phyloP scores from a whole-genome alignment of 345 rosid species.

The Eucalyptus guilfoylei region DNA sequence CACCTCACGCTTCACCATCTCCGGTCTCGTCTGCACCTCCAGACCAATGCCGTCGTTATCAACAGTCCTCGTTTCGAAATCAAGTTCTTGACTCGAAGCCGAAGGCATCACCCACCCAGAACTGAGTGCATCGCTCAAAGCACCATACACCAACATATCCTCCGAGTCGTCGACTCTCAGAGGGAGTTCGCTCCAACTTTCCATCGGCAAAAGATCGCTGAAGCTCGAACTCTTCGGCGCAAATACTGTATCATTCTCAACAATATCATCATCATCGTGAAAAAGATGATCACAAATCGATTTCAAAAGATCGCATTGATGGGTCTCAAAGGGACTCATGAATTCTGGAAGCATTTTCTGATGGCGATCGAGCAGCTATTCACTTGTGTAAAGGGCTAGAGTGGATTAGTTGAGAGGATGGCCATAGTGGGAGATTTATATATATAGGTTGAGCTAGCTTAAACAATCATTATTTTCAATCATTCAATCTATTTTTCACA shows the following conservation, averaged over 20 bases:
- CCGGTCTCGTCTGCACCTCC: not conserved
- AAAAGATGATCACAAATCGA: not conserved
- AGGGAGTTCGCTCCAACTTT: slow-evolving; percentile 28
- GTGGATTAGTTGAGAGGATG: too few relatives aligned
- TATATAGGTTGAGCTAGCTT: too few relatives aligned
- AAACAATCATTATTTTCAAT: too few relatives aligned
- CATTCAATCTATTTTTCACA: too few relatives aligned
- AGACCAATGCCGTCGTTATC: not conserved
- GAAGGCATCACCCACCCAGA: slow-evolving; percentile 11
- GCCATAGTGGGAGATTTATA: too few relatives aligned
- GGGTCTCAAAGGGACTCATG: not conserved
- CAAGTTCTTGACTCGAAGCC: not conserved
- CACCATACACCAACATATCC: slow-evolving; percentile 16
- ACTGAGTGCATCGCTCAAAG: slow-evolving; percentile 13
- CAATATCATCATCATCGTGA: not conserved
- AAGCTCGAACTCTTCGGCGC: slow-evolving; percentile 13
- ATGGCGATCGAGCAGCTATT: not conserved
- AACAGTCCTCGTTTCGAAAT: not conserved
- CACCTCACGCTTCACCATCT: not conserved
- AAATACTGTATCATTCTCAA: not conserved
- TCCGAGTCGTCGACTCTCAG: slow-evolving; percentile 17
- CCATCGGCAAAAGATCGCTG: slow-evolving; percentile 7
- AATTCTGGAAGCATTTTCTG: not conserved
- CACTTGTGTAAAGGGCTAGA: not conserved
- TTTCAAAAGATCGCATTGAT: not conserved